These are phyloP conservation scores for Ceratocystis albifundus DNA, from an alignment of 2,329 filamentous ascomycete genomes.

Conservation along the genomic window DNA sequence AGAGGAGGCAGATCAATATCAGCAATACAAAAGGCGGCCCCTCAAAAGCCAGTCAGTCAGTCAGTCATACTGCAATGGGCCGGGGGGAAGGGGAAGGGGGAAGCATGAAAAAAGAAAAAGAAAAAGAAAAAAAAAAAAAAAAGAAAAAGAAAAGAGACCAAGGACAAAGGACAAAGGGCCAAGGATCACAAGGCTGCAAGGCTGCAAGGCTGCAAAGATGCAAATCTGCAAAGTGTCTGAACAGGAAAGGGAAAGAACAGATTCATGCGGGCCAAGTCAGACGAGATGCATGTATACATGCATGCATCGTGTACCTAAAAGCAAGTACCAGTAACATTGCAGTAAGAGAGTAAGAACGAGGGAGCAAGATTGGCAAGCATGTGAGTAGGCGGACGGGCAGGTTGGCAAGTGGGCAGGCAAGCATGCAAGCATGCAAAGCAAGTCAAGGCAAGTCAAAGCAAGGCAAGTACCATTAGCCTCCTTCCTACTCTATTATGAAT, in stretches of 20 bases:
- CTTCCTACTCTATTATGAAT: too few species aligned
- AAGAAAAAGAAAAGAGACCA: too few species aligned
- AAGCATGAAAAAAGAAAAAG: not conserved
- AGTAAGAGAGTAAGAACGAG: too few species aligned
- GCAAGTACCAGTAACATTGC: too few species aligned
- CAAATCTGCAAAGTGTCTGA: not conserved
- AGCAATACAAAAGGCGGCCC: not conserved
- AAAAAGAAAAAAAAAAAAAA: too few species aligned
- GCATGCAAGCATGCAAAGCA: not conserved
- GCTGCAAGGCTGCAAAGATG: not conserved
- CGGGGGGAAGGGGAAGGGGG: too few species aligned
- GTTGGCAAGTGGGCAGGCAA: too few species aligned
- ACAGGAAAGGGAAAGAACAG: conserved; percentile 1
- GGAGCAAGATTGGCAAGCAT: too few species aligned
- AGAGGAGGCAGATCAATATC: not conserved
- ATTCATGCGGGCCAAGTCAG: not conserved
- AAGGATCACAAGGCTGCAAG: not conserved
- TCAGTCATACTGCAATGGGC: not conserved
- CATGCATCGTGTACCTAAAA: not conserved
- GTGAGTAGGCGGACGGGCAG: not conserved
- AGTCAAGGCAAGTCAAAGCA: not conserved
- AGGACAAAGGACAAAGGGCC: too few species aligned
- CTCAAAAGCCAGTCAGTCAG: not conserved
- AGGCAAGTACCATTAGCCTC: too few species aligned
- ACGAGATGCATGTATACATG: not conserved